Evolutionary conservation across 129 eudicot genomes (phyloP), one percentile per base, ranked within the genome.

Genomic region (Silybum marianum): DNA sequence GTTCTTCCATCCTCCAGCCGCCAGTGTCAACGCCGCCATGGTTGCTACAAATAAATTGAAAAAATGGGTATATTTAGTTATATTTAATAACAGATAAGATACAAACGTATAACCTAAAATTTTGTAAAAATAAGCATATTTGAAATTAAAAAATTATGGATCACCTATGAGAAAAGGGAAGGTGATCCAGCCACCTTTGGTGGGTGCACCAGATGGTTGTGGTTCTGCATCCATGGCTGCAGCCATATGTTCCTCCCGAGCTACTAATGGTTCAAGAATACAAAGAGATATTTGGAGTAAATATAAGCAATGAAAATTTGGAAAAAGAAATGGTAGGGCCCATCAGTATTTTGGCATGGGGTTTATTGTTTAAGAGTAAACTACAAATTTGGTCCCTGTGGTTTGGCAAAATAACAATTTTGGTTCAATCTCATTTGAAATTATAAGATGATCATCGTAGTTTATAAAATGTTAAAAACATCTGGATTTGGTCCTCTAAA

Each of bases 111-210:
- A 39, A 9, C 4, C 2, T 40, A 19, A 10, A 3, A 32, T 9
- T 0, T 38, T 7, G 0, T 3, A 44, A 38, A 38, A 18, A 9
- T 6, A 38, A 32, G 4, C 24, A 71, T 14, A 6, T 32, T 6
- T 39, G n/a, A 1, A 18, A 32, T 39, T 26, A 9, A 18, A 70
- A 18, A 28, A n/a, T 25, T 72, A 18, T 73, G 77, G 23, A 14
- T 70, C 30, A 88, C 97, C 97, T 83, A 87, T 85, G 69, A 88
- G 85, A 75, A 92, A 92, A 73, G 97, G 94, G 69, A 90, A 84
- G 86, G 97, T 90, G 75, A 73, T 76, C 94, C 94, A 88, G 58
- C 97, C 97, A 68, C 97, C 97, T 71, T 77, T 83, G 13, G 79
- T 82, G 68, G 81, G 73, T 69, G 85, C 76, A 76, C 66, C 39